Percentiles rank a stretch among this genome's conserved stretches.
Evolutionary conservation across 192 early-diverging fungal genomes (phyloP).

Genomic region (Pecoramyces ruminantium): DNA sequence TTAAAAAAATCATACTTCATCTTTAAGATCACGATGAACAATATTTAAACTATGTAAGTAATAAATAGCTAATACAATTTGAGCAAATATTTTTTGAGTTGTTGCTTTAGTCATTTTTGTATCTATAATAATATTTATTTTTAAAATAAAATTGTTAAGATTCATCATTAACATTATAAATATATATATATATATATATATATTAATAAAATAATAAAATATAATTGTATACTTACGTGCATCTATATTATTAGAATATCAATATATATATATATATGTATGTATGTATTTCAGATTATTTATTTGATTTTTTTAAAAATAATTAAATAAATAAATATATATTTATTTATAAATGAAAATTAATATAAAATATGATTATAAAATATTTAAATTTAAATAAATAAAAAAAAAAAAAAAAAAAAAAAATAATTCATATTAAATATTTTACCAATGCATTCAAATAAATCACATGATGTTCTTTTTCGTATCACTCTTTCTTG

Average conservation of each 20-base stretch:
- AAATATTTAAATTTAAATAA: no score
- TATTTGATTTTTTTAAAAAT: no score
- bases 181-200: no score
- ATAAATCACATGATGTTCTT: conserved; percentile 23
- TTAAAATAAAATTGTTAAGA: no score
- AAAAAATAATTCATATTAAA: no score
- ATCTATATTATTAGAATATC: background rate
- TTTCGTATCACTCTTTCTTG: conserved; percentile 14
- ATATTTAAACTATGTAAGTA: conserved; percentile 16
- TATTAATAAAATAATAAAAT: conserved; percentile 4
- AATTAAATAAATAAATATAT: no score
- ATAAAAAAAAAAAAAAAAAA: no score
- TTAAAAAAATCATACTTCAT: conserved; percentile 12
- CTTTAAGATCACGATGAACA: conserved; percentile 27
- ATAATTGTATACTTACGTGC: conserved; percentile 1
- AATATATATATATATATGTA: background rate
- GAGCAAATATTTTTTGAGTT: conserved; percentile 16
- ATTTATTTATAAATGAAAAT: no score
- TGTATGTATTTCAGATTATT: no score
- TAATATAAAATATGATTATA: no score
- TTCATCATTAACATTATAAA: no score
- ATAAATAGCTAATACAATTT: conserved; percentile 21
- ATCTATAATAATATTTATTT: conserved; percentile 4
- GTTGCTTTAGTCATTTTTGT: conserved; percentile 7
- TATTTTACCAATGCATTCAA: conserved; percentile 33